These are phyloP conservation scores for Delitschia confertaspora DNA, from an alignment of 495 filamentous ascomycete genomes.

Conservation along the genomic window DNA sequence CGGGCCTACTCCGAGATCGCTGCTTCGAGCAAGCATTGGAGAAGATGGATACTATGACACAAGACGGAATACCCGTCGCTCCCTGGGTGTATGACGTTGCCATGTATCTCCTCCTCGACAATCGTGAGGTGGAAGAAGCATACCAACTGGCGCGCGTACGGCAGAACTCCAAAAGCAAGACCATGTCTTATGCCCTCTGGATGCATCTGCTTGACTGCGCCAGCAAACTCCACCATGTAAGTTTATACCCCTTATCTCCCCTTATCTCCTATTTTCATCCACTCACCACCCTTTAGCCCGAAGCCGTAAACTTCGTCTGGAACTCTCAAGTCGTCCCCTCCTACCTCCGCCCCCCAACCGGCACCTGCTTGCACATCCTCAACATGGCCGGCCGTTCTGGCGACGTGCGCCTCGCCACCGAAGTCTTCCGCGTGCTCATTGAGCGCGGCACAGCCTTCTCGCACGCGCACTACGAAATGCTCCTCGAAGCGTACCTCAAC, in stretches of 20 bases:
- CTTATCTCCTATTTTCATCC: conserved; percentile 23
- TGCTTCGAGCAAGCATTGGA: conserved; percentile 76
- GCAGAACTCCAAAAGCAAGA: background rate
- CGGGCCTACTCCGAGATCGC: conserved; percentile 67
- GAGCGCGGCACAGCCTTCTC: conserved; percentile 44
- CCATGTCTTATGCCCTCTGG: conserved; percentile 49
- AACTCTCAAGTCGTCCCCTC: conserved; percentile 45
- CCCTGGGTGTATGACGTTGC: conserved; percentile 69
- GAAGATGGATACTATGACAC: conserved; percentile 56
- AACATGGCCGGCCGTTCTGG: conserved; percentile 56
- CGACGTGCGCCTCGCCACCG: conserved; percentile 58
- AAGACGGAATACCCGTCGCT: conserved; percentile 46
- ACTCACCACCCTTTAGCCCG: conserved; percentile 7
- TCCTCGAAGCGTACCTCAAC: conserved; percentile 59
- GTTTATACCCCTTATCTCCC: conserved; percentile 29
- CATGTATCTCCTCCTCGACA: conserved; percentile 58
- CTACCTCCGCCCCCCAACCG: conserved; percentile 57
- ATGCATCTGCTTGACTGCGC: conserved; percentile 62
- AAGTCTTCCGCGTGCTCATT: conserved; percentile 48
- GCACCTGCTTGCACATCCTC: conserved; percentile 56
- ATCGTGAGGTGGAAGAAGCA: conserved; percentile 67
- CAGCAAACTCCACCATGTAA: conserved; percentile 43
- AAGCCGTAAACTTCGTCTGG: conserved; percentile 52
- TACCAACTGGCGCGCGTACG: conserved; percentile 29
- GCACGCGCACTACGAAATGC: conserved; percentile 64